Evolutionary conservation across 2,329 filamentous ascomycete genomes (phyloP).

Genomic region (Clarireedia monteithiana): DNA sequence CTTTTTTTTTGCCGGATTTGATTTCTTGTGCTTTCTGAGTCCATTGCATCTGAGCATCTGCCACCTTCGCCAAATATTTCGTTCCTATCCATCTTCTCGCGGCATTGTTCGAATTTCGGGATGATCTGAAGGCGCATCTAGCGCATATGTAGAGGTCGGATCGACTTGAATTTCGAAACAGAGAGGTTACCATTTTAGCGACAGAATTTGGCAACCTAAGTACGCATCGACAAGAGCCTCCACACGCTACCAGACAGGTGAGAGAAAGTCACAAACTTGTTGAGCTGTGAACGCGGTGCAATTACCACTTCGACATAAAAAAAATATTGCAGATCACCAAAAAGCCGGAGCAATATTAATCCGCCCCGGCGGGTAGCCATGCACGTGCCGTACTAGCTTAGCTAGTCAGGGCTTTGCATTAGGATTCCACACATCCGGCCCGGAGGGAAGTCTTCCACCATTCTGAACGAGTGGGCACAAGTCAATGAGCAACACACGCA

Average conservation of each 20-base stretch:
- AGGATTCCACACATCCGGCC: not conserved
- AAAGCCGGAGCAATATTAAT: no score
- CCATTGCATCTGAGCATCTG: constrained; percentile 37
- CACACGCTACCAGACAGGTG: not conserved
- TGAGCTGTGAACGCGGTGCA: no score
- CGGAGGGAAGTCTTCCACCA: not conserved
- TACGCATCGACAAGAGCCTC: not conserved
- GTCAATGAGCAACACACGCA: no score
- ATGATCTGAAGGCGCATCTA: constrained; percentile 23
- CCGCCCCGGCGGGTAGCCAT: no score
- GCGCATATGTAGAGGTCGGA: constrained; percentile 25
- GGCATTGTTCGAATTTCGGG: constrained; percentile 6
- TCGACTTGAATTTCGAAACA: constrained; percentile 21
- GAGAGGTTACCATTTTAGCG: constrained; percentile 24
- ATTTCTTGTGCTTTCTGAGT: constrained; percentile 39
- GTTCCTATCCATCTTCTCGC: constrained; percentile 23
- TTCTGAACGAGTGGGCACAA: not conserved
- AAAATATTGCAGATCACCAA: no score
- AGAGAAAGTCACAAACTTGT: not conserved
- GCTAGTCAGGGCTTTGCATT: no score
- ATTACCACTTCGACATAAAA: no score
- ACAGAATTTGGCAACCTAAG: not conserved
- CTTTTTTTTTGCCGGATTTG: constrained; percentile 38
- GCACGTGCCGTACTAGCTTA: no score
- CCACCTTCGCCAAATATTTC: constrained; percentile 31